Base-by-base conservation (phyloP, 768 basidiomycete species). In the Agrocybe pediades region DNA sequence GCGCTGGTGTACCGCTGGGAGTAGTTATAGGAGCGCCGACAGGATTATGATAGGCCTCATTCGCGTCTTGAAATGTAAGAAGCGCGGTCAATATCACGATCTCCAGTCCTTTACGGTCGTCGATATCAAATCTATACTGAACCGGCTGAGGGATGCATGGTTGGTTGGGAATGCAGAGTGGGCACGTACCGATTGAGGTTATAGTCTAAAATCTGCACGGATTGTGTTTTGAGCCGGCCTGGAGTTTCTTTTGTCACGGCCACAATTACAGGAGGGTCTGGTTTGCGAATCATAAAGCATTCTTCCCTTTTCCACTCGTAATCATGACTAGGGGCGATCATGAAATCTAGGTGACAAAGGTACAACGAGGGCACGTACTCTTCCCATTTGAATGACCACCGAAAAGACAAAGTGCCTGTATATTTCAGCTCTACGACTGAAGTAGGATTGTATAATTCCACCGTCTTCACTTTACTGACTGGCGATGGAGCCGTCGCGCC, bases 251-350 rank as follows among this genome's bases (percentile, higher is more conserved):
- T 91, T 2, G 89, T 91, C 24, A 92, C 77, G 0, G 90, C 90
- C 11, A 94, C 86, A 9, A 92, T 80, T 1, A 94, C 90, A 3
- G 92, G 88, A 6, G 92, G 92, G 59, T 94, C 92, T 8, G 91
- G 92, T 65, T 92, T 92, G 19, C 91, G 83, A 40, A 92, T 67
- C 68, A 93, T 82, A 68, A 79, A 92, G 69, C 90, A 92, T 59
- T 88, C 87, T 64, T 92, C 90, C 41, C 87, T 80, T 63, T 84
- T 88, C 91, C 92, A 94, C 63, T 92, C 91, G 57, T 90, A 92
- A 40, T 87, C 83, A 56, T 93, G 87, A 30, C 91, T 93, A 62
- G 27, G 39, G 25, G 20, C 25, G 54, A 41, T 15, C n/a, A 45
- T 52, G 36, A 54, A 51, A 36, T 27, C 21, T 21, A 3, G n/a